A percentile compares a stretch with the other conserved stretches of the same genome.
Evolutionary conservation across 768 basidiomycete species (phyloP).

Genomic region (Tephrocybe sp.): DNA sequence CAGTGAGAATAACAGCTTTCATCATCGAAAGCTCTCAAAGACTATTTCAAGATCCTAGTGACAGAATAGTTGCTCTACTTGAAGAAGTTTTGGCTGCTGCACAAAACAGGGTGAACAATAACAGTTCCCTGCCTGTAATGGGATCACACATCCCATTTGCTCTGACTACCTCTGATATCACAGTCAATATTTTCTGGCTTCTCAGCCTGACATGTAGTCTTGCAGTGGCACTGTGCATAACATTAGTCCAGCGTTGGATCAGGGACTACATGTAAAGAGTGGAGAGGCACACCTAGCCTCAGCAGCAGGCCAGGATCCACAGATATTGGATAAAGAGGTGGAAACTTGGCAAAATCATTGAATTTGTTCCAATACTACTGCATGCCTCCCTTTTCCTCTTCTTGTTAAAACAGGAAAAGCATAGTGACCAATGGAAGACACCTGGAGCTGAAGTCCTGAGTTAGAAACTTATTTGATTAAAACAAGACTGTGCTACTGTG

Average conservation of each 20-base stretch:
- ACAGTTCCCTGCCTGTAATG: neutral
- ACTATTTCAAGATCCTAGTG: constrained; percentile 10
- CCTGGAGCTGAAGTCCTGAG: too few species aligned
- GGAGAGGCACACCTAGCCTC: neutral
- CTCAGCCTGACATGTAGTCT: constrained; percentile 19
- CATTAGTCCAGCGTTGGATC: constrained; percentile 10
- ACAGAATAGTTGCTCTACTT: constrained; percentile 2
- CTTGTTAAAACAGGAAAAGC: too few species aligned
- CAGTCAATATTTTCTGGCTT: constrained; percentile 7
- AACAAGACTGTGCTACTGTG: too few species aligned
- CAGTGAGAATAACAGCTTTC: constrained; percentile 19
- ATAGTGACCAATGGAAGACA: too few species aligned
- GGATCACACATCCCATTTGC: neutral
- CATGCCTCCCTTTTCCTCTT: constrained; percentile 2
- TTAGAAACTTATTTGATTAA: too few species aligned
- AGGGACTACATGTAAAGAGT: neutral
- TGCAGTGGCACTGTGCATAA: constrained; percentile 24
- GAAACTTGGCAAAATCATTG: neutral
- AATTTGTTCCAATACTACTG: neutral
- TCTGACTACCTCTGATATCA: neutral
- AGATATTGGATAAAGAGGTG: neutral
- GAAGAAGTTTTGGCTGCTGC: constrained; percentile 4
- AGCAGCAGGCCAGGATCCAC: neutral
- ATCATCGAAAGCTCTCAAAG: constrained; percentile 19
- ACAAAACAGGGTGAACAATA: neutral